Percentiles rank a stretch among this genome's conserved stretches.
phyloP scores from a whole-genome alignment of 2,329 filamentous ascomycete genomes.

The Xylaria hypoxylon region DNA sequence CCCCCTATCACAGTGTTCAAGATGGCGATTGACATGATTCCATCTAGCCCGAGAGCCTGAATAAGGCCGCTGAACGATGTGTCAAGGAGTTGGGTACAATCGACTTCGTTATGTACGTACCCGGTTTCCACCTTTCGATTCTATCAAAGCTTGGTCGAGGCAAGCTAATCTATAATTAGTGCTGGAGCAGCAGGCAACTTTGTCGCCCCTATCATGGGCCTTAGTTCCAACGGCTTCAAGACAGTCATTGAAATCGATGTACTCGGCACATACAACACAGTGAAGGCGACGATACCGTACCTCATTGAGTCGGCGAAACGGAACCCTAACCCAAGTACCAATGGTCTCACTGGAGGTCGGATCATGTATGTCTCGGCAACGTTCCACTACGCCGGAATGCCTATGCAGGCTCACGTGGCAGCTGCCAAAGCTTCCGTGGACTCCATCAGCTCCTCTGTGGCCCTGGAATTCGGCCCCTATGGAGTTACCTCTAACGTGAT shows the following conservation, averaged over 20 bases:
- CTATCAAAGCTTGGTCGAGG: conserved; percentile 12
- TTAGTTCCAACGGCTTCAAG: conserved; percentile 92
- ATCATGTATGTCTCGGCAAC: conserved; percentile 92
- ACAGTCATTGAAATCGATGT: conserved; percentile 97
- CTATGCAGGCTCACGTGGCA: conserved; percentile 88
- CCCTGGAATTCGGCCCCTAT: conserved; percentile 89
- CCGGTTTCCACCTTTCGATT: conserved; percentile 44
- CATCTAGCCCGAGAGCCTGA: conserved; percentile 69
- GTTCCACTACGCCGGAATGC: conserved; percentile 88
- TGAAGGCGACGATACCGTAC: conserved; percentile 90
- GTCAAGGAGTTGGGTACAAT: conserved; percentile 86
- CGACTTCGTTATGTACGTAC: conserved; percentile 96
- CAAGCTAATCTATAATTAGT: conserved; percentile 58
- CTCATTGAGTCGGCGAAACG: conserved; percentile 78
- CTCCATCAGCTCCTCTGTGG: conserved; percentile 80
- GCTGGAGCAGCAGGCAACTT: conserved; percentile 98
- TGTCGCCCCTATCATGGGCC: conserved; percentile 82
- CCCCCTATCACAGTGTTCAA: conserved; percentile 19
- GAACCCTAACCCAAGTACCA: conserved; percentile 68
- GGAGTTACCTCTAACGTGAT: conserved; percentile 91
- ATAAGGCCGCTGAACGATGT: conserved; percentile 81
- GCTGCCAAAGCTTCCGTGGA: conserved; percentile 94
- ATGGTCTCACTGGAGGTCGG: conserved; percentile 79
- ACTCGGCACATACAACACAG: conserved; percentile 90
- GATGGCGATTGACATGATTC: conserved; percentile 13